A percentile compares a stretch with the other conserved stretches of the same genome.
Conservation (phyloP, 2,329 filamentous ascomycete species). For the Stagonosporopsis rhizophila region DNA sequence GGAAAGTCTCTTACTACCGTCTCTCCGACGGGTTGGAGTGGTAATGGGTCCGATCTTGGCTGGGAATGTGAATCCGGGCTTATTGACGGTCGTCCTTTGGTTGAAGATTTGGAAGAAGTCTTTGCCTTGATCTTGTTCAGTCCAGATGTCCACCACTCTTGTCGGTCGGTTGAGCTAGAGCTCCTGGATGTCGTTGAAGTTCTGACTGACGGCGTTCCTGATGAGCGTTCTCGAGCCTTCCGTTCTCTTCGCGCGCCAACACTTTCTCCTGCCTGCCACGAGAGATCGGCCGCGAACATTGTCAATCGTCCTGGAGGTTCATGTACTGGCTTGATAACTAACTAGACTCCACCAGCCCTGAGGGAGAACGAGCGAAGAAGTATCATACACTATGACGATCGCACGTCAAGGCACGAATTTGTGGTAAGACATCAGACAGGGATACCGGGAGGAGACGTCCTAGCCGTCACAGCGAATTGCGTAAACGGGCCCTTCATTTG, state of each 20-base stretch:
- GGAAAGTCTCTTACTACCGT: conserved; percentile 16
- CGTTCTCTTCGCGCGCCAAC: conserved; percentile 49
- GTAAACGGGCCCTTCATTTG: conserved; percentile 29
- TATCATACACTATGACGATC: conserved; percentile 23
- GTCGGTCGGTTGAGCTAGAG: conserved; percentile 35
- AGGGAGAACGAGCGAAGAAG: conserved; percentile 24
- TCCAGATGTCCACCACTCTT: conserved; percentile 44
- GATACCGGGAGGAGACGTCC: conserved; percentile 27
- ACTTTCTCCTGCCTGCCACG: conserved; percentile 47
- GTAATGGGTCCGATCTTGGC: neutral
- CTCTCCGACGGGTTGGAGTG: conserved; percentile 11
- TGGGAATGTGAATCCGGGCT: conserved; percentile 10
- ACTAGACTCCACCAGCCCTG: conserved; percentile 25
- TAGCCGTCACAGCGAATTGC: conserved; percentile 32
- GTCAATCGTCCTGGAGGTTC: conserved; percentile 16
- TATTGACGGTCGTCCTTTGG: conserved; percentile 12
- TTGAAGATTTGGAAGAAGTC: conserved; percentile 8
- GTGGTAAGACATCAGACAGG: conserved; percentile 31
- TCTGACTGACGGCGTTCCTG: conserved; percentile 34
- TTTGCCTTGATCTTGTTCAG: conserved; percentile 42
- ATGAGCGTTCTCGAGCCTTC: conserved; percentile 38
- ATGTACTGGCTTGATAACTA: conserved; percentile 22
- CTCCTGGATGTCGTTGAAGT: conserved; percentile 37
- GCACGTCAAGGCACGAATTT: conserved; percentile 28
- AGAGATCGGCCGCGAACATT: conserved; percentile 51